These are phyloP conservation scores for Fusarium compactum DNA, from an alignment of 2,329 filamentous ascomycete species.

Conservation along the genomic window DNA sequence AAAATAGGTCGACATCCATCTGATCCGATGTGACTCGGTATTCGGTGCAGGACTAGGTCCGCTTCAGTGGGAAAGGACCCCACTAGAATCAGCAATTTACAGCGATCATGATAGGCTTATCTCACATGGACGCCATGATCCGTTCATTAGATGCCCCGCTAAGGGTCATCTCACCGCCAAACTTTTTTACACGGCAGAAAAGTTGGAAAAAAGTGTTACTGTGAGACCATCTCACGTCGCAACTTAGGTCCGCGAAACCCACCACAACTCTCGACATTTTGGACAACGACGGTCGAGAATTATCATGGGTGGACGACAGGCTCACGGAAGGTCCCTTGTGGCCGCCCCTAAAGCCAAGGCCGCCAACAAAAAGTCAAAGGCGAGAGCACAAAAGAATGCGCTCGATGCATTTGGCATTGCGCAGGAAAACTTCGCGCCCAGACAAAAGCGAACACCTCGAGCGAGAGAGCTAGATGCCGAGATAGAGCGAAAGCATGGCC, in stretches of 20 bases:
- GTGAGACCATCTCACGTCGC: conserved; percentile 9
- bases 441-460: conserved; percentile 61
- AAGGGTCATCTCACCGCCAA: conserved; percentile 44
- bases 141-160: conserved; percentile 44
- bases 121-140: conserved; percentile 7
- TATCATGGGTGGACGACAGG: conserved; percentile 69
- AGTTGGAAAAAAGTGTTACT: conserved; percentile 41
- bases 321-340: conserved; percentile 66
- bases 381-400: conserved; percentile 62
- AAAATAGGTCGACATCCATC: conserved; percentile 33
- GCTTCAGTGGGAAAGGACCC: conserved; percentile 10
- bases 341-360: conserved; percentile 50
- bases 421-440: conserved; percentile 63
- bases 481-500: conserved; percentile 58
- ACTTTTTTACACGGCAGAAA: conserved; percentile 47
- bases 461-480: conserved; percentile 65
- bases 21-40: conserved; percentile 38
- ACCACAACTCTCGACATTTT: conserved; percentile 10
- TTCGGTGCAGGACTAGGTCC: conserved; percentile 33
- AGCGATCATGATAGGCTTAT: conserved; percentile 50
- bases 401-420: conserved; percentile 70
- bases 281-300: neutral
- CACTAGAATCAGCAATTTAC: conserved; percentile 39
- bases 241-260: conserved; percentile 35
- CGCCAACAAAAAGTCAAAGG: conserved; percentile 59